These are phyloP conservation scores for Tulasnella sp. DNA, from an alignment of 768 basidiomycete species.

Conservation along the genomic window DNA sequence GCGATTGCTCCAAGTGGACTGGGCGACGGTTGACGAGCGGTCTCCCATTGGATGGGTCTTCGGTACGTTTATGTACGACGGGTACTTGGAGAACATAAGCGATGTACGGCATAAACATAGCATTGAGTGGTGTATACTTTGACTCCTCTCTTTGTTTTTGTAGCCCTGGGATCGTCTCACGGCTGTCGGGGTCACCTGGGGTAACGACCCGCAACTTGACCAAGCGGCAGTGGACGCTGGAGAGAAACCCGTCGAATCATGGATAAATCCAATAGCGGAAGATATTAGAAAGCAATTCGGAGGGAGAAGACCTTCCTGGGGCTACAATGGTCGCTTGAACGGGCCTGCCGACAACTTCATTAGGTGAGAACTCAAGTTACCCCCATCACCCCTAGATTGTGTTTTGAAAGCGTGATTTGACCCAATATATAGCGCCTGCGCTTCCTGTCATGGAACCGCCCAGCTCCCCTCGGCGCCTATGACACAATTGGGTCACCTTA, in stretches of 20 bases:
- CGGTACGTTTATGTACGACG: neutral
- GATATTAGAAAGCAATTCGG: neutral
- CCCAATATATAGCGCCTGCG: neutral
- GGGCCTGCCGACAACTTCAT: neutral
- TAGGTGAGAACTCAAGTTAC: too few relatives aligned
- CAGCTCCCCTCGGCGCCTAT: neutral
- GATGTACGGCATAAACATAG: neutral
- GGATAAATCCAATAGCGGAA: conserved; percentile 1
- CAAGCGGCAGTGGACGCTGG: neutral
- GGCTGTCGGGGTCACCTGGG: neutral
- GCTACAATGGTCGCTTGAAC: conserved; percentile 8
- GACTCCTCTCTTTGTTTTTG: neutral
- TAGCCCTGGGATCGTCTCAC: conserved; percentile 6
- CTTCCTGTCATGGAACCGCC: conserved; percentile 2
- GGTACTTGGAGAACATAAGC: neutral
- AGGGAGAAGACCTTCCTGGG: conserved; percentile 1
- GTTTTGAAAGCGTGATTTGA: too few relatives aligned
- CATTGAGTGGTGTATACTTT: neutral
- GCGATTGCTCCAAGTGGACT: conserved; percentile 1
- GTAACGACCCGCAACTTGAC: neutral
- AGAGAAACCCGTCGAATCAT: neutral
- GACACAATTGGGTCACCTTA: neutral
- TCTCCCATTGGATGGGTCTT: conserved; percentile 4
- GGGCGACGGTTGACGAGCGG: neutral
- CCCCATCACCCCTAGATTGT: too few relatives aligned